These are phyloP conservation scores for Neurospora sp. DNA, from an alignment of 2,329 filamentous ascomycete species.

Conservation along the genomic window DNA sequence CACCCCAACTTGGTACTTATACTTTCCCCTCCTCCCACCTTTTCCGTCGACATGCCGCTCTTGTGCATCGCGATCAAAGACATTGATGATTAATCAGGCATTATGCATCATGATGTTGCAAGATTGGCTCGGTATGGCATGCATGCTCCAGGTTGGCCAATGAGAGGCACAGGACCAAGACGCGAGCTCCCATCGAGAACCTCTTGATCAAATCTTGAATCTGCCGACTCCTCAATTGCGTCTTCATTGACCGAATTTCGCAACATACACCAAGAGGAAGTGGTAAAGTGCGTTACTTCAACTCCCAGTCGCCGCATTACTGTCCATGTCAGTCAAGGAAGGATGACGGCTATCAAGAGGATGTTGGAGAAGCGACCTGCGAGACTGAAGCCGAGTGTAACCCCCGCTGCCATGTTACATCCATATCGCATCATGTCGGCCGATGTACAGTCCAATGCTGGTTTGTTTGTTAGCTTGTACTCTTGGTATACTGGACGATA, in stretches of 20 bases:
- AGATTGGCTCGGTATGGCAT: not conserved
- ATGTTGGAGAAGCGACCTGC: not conserved
- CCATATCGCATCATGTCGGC: not conserved
- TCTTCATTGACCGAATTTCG: not conserved
- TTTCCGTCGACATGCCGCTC: not conserved
- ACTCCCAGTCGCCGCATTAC: not conserved
- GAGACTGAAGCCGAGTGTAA: not conserved
- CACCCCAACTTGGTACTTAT: not conserved
- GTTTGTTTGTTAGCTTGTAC: too few species aligned
- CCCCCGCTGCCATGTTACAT: not conserved
- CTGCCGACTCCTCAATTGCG: not conserved
- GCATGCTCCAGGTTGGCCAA: not conserved
- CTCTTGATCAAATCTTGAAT: not conserved
- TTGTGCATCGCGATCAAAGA: not conserved
- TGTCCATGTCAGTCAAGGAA: not conserved
- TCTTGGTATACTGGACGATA: too few species aligned
- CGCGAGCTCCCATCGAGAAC: not conserved
- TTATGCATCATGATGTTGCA: not conserved
- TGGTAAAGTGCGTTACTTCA: not conserved
- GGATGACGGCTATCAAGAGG: not conserved
- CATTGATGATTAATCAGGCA: not conserved
- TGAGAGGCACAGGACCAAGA: not conserved
- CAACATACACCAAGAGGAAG: not conserved
- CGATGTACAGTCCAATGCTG: not conserved
- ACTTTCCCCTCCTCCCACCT: not conserved